Evolutionary conservation across 2,329 filamentous ascomycete genomes (phyloP).

Genomic region (Aspergillus novofumigatus): DNA sequence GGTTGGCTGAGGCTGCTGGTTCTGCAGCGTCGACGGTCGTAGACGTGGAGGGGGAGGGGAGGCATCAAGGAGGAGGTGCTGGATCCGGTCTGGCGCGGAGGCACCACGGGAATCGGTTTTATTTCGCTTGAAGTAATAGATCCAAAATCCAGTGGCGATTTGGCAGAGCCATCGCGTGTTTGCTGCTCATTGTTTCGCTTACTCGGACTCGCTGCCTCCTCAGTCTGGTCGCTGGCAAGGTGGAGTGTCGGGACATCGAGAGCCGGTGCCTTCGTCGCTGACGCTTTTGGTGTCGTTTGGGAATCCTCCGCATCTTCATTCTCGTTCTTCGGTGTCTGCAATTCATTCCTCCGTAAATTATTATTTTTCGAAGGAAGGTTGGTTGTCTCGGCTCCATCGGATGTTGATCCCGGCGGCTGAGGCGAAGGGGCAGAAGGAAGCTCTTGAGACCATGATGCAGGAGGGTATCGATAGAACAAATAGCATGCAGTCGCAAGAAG

Average conservation of each 20-base stretch:
- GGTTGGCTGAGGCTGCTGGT: slow-evolving; percentile 12
- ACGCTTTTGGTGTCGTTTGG: slow-evolving; percentile 37
- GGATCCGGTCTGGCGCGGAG: slow-evolving; percentile 6
- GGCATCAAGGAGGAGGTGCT: slow-evolving; percentile 29
- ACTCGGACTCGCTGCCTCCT: slow-evolving; percentile 6
- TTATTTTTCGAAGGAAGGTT: slow-evolving; percentile 9
- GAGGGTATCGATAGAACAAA: slow-evolving; percentile 38
- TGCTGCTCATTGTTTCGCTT: slow-evolving; percentile 3
- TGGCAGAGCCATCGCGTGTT: slow-evolving; percentile 7
- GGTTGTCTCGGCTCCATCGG: slow-evolving; percentile 11
- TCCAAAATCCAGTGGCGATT: slow-evolving; percentile 4
- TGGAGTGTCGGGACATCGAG: slow-evolving; percentile 31
- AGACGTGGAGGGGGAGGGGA: slow-evolving; percentile 31
- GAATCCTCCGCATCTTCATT: slow-evolving; percentile 17
- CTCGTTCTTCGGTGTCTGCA: slow-evolving; percentile 7
- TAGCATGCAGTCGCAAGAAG: slow-evolving; percentile 38
- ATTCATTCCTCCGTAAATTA: slow-evolving; percentile 4
- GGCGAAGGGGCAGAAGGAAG: slow-evolving; percentile 7
- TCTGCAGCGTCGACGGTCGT: slow-evolving; percentile 20
- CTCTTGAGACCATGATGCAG: slow-evolving; percentile 29
- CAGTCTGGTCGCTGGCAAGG: slow-evolving; percentile 21
- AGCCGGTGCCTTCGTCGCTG: slow-evolving; percentile 19
- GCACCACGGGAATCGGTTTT: slow-evolving; percentile 9
- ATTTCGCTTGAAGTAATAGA: slow-evolving; percentile 5
- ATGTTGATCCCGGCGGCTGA: slow-evolving; percentile 14